Conservation (phyloP, 345 rosid genomes). For the Aurinia saxatilis region DNA sequence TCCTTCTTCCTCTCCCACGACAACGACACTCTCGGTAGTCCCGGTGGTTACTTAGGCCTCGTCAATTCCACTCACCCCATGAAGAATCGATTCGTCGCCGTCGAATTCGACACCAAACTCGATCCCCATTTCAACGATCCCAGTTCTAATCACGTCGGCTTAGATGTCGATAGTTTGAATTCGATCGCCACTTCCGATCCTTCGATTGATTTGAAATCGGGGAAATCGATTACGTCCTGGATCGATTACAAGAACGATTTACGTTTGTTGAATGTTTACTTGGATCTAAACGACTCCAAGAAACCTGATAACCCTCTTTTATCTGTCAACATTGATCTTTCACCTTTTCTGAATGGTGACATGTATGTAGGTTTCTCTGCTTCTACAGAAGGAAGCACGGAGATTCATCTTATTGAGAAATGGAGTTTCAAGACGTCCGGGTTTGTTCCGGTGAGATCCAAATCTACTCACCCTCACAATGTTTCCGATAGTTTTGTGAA, state of each 20-base stretch:
- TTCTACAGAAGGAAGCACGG: conserved; percentile 94
- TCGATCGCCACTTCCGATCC: conserved; percentile 69
- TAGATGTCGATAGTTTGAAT: conserved; percentile 63
- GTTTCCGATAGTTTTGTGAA: conserved; percentile 65
- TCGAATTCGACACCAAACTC: conserved; percentile 74
- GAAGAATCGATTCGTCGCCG: conserved; percentile 73
- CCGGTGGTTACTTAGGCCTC: conserved; percentile 75
- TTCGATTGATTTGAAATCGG: conserved; percentile 64
- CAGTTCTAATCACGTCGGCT: conserved; percentile 59
- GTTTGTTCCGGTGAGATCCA: conserved; percentile 49
- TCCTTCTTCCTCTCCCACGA: conserved; percentile 82
- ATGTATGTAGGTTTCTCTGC: conserved; percentile 86
- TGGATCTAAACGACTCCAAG: conserved; percentile 17
- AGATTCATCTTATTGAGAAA: conserved; percentile 60
- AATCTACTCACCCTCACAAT: conserved; percentile 50
- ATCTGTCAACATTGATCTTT: conserved; percentile 53
- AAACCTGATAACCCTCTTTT: conserved; percentile 61
- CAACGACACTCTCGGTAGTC: conserved; percentile 61
- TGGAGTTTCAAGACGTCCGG: conserved; percentile 80
- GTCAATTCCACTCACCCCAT: conserved; percentile 66
- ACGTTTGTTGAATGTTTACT: conserved; percentile 50
- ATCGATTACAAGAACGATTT: conserved; percentile 80
- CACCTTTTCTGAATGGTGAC: conserved; percentile 43
- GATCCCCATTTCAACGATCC: conserved; percentile 67
- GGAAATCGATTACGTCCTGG: conserved; percentile 64